Percentiles rank a stretch among this genome's conserved stretches.
Conservation (phyloP, 257 asterid species). For the Primulina huaijiensis region DNA sequence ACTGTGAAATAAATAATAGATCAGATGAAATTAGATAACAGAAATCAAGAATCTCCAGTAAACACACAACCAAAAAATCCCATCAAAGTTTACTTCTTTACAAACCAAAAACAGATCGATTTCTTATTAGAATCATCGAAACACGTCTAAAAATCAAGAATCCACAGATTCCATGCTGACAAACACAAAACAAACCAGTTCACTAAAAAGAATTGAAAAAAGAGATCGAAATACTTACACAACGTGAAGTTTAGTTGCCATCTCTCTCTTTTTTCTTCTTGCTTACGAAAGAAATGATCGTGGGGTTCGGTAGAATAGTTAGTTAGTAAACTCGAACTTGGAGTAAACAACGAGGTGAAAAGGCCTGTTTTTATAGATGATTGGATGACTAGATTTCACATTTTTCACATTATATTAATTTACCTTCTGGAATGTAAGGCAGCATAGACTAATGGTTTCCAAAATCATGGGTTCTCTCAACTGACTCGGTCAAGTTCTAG, state of each 20-base stretch:
- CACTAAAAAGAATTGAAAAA: not conserved
- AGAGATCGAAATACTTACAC: constrained; percentile 40
- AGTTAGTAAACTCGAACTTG: not conserved
- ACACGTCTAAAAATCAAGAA: not conserved
- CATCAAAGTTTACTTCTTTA: not conserved
- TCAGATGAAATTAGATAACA: not conserved
- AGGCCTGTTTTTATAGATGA: not conserved
- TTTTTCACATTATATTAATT: too few relatives aligned
- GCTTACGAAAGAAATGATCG: not conserved
- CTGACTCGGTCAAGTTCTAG: too few relatives aligned
- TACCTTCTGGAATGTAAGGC: not conserved
- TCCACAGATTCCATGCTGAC: not conserved
- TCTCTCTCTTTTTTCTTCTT: not conserved
- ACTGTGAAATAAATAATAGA: constrained; percentile 19
- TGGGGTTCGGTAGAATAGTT: not conserved
- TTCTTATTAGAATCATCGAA: not conserved
- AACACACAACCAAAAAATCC: not conserved
- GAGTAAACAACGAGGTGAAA: not conserved
- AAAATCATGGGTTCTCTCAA: too few relatives aligned
- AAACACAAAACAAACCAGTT: not conserved
- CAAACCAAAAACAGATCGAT: not conserved
- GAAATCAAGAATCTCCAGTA: constrained; percentile 9
- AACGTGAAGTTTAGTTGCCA: constrained; percentile 65
- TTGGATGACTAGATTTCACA: not conserved
- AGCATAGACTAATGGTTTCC: not conserved